phyloP scores from a whole-genome alignment of 768 basidiomycete species.

The Collybia nuda region DNA sequence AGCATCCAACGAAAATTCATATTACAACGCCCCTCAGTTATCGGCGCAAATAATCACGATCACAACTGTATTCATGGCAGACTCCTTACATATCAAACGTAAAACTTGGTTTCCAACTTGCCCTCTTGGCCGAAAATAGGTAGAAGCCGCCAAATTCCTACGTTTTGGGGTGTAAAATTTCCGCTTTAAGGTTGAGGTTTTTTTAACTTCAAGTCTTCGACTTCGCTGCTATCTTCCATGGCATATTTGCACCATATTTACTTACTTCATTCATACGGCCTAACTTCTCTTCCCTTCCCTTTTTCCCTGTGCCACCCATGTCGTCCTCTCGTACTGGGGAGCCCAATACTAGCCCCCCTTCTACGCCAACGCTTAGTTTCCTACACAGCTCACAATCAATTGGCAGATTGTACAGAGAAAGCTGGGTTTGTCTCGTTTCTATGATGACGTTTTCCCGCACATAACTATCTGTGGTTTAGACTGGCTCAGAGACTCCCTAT shows the following conservation, averaged over 20 bases:
- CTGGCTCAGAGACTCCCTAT: slow-evolving; percentile 43
- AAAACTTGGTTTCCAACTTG: no score
- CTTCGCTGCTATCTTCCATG: slow-evolving; percentile 11
- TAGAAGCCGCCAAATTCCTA: no score
- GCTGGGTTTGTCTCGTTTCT: slow-evolving; percentile 30
- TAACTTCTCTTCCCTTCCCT: slow-evolving; percentile 12
- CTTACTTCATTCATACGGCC: slow-evolving; percentile 10
- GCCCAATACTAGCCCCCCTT: slow-evolving; percentile 27
- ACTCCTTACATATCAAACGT: no score
- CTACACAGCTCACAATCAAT: slow-evolving; percentile 28
- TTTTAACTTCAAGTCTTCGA: slow-evolving; percentile 11
- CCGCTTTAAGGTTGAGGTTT: slow-evolving; percentile 1
- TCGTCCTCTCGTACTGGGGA: slow-evolving; percentile 26
- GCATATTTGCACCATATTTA: slow-evolving; percentile 14
- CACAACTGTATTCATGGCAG: no score
- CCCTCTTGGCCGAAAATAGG: no score
- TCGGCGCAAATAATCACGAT: not conserved
- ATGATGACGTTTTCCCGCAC: not conserved
- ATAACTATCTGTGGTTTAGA: slow-evolving; percentile 10
- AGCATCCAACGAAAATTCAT: not conserved
- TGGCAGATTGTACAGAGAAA: slow-evolving; percentile 37
- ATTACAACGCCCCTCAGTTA: not conserved
- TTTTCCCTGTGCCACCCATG: slow-evolving; percentile 20
- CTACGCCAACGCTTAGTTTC: slow-evolving; percentile 29
- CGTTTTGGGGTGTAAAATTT: not conserved